Evolutionary conservation across 2,329 filamentous ascomycete species (phyloP), one percentile per base, ranked within the genome.

Genomic region (Sporothrix sp.): DNA sequence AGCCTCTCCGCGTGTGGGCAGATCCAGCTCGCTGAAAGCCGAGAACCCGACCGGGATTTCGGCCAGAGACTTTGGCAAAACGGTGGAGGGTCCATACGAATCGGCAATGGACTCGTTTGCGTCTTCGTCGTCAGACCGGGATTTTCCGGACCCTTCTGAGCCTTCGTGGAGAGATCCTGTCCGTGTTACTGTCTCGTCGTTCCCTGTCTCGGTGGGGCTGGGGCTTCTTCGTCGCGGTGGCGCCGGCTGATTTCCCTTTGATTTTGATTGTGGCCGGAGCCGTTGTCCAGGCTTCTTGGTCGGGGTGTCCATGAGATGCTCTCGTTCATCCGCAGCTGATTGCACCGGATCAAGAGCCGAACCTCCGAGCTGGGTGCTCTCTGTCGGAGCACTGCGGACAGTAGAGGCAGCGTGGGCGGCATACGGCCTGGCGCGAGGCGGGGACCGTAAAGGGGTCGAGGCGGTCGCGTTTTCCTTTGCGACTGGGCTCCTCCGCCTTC

Each of bases 1-100:
- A n/a, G 70, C 66, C 48, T 74, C 67, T 6, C 71, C 70, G 18
- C 71, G 69, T 1, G 74, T 59, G 1, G 78, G 72, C 1, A 83
- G 62, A 48, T 82, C 79, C 7, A 83, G 67, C 58, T 79, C 78
- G 56, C 78, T 83, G 57, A 84, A 83, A n/a, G 80, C 80, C 16
- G 80, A 83, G 55, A 77, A 76, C 6, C 80, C 80, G 60, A 82
- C 75, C 0, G 79, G 79, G 44, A 83, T 77, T 33, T 82, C 78
- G 14, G 76, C 77, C 30, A 82, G 60, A 2, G 76, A 75, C 56
- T 78, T 78, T 30, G 69, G 71, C 4, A 72, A 62, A 7, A 66
- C 58, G 35, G 65, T 73, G 2, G 70, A 70, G 7, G 66, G 67
- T n/a, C 63, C 60, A 7, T 68, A 64, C 11, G 68, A 71, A 7